Evolutionary conservation across 148 eudicot species (phyloP).

Genomic region (Linanthus parryae): DNA sequence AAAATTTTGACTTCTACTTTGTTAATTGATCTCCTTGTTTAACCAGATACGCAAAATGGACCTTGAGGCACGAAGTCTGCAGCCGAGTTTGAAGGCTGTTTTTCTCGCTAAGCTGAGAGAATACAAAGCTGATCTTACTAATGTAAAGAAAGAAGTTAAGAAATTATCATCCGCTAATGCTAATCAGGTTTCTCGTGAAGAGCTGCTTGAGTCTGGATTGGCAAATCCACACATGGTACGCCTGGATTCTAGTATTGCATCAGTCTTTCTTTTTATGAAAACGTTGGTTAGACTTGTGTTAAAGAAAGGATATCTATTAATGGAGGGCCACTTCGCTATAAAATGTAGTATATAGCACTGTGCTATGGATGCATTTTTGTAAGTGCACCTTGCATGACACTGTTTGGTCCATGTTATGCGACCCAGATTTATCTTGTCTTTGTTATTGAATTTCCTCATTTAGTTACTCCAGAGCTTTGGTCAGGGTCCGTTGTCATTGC

Average conservation of each 20-base stretch:
- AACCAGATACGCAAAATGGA: constrained; percentile 92
- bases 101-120: constrained; percentile 91
- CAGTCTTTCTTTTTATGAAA: not conserved
- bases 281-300: not conserved
- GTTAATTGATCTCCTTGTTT: constrained; percentile 10
- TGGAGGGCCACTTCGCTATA: no score
- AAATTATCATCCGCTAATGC: constrained; percentile 45
- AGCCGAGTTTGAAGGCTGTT: constrained; percentile 78
- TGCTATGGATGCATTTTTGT: no score
- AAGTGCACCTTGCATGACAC: not conserved
- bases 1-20: not conserved
- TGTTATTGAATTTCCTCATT: no score
- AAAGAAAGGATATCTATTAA: no score
- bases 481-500: no score
- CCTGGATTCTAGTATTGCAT: not conserved
- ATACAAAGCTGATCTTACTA: constrained; percentile 74
- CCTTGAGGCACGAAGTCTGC: constrained; percentile 92
- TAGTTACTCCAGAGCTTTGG: no score
- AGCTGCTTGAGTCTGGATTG: constrained; percentile 68
- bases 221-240: constrained; percentile 53
- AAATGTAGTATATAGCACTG: no score
- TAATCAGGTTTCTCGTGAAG: constrained; percentile 59
- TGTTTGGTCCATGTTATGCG: not conserved
- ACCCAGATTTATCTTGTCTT: no score
- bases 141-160: constrained; percentile 72